A percentile compares a stretch with the other conserved stretches of the same genome.
Evolutionary conservation across 345 rosid genomes (phyloP).

Genomic region (Salix arbutifolia): DNA sequence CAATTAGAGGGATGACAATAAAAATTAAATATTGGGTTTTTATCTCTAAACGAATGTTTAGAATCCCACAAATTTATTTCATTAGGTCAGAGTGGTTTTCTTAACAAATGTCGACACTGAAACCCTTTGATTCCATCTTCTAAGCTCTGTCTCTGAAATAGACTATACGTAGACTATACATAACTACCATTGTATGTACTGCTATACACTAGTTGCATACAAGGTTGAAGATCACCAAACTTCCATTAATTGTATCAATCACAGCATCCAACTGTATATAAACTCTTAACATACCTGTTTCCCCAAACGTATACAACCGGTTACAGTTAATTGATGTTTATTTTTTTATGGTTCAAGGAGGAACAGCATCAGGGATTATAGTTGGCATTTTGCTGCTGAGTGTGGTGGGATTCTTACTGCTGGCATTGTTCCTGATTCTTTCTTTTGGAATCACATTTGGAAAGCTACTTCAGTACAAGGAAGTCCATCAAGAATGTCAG

Average conservation of each 20-base stretch:
- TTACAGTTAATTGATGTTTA: slow-evolving; percentile 1
- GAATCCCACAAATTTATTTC: too few relatives aligned
- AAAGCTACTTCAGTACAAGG: slow-evolving; percentile 87
- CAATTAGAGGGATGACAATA: too few relatives aligned
- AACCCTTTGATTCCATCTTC: too few relatives aligned
- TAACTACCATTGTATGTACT: background rate
- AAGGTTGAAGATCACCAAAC: background rate
- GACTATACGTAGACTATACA: too few relatives aligned
- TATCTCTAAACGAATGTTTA: too few relatives aligned
- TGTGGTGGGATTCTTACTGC: slow-evolving; percentile 42
- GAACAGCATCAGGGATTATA: slow-evolving; percentile 41
- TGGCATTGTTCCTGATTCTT: slow-evolving; percentile 66
- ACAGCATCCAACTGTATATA: background rate
- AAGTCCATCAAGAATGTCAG: slow-evolving; percentile 82
- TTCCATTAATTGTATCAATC: background rate
- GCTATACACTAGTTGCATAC: background rate
- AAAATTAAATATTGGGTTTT: too few relatives aligned
- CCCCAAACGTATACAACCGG: background rate
- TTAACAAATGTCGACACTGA: too few relatives aligned
- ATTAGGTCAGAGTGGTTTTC: too few relatives aligned
- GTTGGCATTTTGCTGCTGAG: slow-evolving; percentile 60
- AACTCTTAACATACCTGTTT: background rate
- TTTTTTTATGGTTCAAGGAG: slow-evolving; percentile 40
- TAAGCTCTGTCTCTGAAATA: too few relatives aligned
- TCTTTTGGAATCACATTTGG: slow-evolving; percentile 79